Conservation (phyloP, 495 filamentous ascomycete genomes). For the Xylaria acuta region DNA sequence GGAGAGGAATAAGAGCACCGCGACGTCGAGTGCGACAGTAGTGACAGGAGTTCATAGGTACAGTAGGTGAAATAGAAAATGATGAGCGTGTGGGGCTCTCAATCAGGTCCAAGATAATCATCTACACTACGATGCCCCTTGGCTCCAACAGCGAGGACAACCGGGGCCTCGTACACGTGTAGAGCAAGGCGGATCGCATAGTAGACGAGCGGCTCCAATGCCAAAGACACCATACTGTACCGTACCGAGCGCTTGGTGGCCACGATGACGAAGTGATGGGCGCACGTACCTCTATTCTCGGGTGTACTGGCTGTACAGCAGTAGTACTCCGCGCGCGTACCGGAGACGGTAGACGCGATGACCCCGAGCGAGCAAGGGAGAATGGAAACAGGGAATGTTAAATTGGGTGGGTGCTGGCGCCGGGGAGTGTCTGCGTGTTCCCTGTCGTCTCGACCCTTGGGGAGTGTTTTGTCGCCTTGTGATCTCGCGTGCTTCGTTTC, state of each 20-base stretch:
- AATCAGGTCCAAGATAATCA: slow-evolving; percentile 1
- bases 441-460: slow-evolving; percentile 3
- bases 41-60: background rate
- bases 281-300: slow-evolving; percentile 26
- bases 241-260: background rate
- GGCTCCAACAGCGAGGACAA: background rate
- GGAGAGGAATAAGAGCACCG: background rate
- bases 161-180: slow-evolving; percentile 4
- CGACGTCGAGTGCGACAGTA: background rate
- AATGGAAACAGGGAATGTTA: slow-evolving; percentile 16
- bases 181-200: background rate
- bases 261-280: slow-evolving; percentile 6
- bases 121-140: slow-evolving; percentile 5
- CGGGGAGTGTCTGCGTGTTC: slow-evolving; percentile 23
- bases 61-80: slow-evolving; percentile 10
- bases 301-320: background rate
- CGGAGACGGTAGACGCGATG: background rate
- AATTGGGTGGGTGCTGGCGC: slow-evolving; percentile 22
- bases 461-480: slow-evolving; percentile 1
- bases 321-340: background rate
- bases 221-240: background rate
- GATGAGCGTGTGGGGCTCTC: slow-evolving; percentile 15
- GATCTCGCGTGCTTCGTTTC: slow-evolving; percentile 3
- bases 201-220: background rate
- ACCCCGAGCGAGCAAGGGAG: background rate